Evolutionary conservation across 495 filamentous ascomycete genomes (phyloP), one percentile per base, ranked within the genome.

Genomic region (Penicillium simplicissimum): DNA sequence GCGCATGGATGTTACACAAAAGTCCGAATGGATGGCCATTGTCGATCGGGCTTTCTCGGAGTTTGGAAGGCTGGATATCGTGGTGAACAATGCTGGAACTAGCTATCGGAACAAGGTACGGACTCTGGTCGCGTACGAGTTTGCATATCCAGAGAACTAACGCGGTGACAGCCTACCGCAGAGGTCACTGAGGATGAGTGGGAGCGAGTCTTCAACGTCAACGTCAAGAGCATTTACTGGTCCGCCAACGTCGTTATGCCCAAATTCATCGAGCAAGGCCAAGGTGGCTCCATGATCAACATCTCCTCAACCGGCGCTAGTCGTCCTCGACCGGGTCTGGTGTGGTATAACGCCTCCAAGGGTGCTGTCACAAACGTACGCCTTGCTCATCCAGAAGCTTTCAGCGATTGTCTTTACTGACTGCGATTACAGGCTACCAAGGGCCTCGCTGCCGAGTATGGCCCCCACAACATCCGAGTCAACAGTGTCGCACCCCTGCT

Each of bases 41-140:
- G 68, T 86, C 9, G 71, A 82, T 23, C 57, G 71, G 28, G 79
- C 85, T 0, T 62, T 85, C 10, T 70, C 67, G 11, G 73, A 74
- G 33, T 85, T 77, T 49, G 84, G 85, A 8, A 65, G 76, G 25
- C 58, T 89, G 31, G 85, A 88, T 63, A 77, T 87, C 5, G 62
- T 87, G 48, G 81, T 89, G 35, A 89, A 92, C 70, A 91, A 92
- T 74, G 89, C 89, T 5, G 89, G 89, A 1, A 86, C 86, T 35
- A 82, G 81, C 7, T 91, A 92, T 73, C 74, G 70, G 53, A 91
- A 90, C 67, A 91, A 90, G 79, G 80, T 74, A 17, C 21, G 60
- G 17, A 34, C 23, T 3, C 7, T 21, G 4, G 23, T 2, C 4
- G 31, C 8, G 17, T 19, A 52, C 15, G 2, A 15, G 10, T 53